Percentiles rank a stretch among this genome's conserved stretches.
Evolutionary conservation across 2,329 filamentous ascomycete genomes (phyloP).

Genomic region (Chaetomium olivaceum): DNA sequence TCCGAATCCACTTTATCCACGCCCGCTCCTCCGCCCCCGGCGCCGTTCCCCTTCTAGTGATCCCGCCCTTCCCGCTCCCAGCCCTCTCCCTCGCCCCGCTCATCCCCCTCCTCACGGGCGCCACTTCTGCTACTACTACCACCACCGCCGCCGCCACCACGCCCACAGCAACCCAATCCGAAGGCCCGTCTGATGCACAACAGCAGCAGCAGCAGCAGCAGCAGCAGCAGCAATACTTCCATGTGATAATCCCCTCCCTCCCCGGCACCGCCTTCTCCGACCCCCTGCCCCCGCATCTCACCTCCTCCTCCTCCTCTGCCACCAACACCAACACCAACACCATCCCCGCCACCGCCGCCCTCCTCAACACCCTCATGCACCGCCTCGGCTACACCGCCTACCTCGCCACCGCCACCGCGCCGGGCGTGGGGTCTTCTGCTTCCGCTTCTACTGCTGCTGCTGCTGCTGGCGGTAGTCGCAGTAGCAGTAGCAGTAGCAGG

Average conservation of each 20-base stretch:
- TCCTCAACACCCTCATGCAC: conserved; percentile 62
- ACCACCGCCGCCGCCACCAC: no score
- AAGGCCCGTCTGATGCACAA: no score
- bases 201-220: not conserved
- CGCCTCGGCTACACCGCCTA: conserved; percentile 59
- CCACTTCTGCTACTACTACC: no score
- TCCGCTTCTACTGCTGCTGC: not conserved
- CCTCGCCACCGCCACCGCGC: conserved; percentile 56
- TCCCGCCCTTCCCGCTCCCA: conserved; percentile 66
- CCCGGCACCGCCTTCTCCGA: conserved; percentile 70
- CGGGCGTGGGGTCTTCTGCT: conserved; percentile 37
- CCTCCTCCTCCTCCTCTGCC: no score
- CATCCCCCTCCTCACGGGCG: not conserved
- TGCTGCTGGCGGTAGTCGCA: not conserved
- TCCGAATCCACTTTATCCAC: conserved; percentile 67
- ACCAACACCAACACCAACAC: conserved; percentile 46
- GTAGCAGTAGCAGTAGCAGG: no score
- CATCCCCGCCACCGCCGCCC: conserved; percentile 53
- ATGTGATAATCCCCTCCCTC: conserved; percentile 66
- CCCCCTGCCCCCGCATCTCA: conserved; percentile 52
- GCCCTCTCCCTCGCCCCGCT: conserved; percentile 40
- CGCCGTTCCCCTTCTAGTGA: conserved; percentile 63
- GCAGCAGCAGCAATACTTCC: conserved; percentile 45
- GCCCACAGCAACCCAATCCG: not conserved
- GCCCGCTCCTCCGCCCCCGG: conserved; percentile 50